phyloP scores from a whole-genome alignment of 2,329 filamentous ascomycete genomes.

The Ampelomyces quisqualis region DNA sequence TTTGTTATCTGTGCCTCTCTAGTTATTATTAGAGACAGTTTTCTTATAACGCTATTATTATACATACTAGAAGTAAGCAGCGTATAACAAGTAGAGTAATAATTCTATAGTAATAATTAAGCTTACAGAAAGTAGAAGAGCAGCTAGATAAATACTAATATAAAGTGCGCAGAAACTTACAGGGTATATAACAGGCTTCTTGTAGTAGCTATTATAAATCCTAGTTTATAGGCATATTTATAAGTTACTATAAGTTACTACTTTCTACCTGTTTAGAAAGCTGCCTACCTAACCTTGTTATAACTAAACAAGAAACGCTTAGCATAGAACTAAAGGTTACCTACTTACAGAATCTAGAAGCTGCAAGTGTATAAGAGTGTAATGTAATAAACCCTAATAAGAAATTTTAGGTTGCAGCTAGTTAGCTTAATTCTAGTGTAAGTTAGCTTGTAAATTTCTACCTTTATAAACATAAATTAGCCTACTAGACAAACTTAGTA shows the following conservation, averaged over 20 bases:
- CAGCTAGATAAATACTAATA: conserved; percentile 7
- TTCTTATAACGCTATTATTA: background rate
- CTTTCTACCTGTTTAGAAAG: conserved; percentile 1
- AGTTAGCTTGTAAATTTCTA: conserved; percentile 5
- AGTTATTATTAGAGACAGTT: background rate
- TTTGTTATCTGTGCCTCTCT: background rate
- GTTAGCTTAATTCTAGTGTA: conserved; percentile 4
- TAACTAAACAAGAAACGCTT: too few species aligned
- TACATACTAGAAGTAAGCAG: background rate
- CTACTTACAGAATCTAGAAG: background rate
- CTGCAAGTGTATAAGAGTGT: too few species aligned
- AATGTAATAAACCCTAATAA: conserved; percentile 1
- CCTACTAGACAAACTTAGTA: background rate
- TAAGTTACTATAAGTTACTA: conserved; percentile 6
- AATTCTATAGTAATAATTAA: background rate
- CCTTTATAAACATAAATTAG: conserved; percentile 6
- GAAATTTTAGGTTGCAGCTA: conserved; percentile 3
- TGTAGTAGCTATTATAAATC: background rate
- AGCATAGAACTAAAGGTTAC: too few species aligned
- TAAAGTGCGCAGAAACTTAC: conserved; percentile 7
- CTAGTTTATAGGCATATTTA: background rate
- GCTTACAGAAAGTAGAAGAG: conserved; percentile 1
- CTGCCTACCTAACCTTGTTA: too few species aligned
- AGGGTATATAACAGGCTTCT: conserved; percentile 1
- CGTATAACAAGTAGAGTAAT: background rate